phyloP scores from a whole-genome alignment of 306 rosid species.

The Alnus rubra region DNA sequence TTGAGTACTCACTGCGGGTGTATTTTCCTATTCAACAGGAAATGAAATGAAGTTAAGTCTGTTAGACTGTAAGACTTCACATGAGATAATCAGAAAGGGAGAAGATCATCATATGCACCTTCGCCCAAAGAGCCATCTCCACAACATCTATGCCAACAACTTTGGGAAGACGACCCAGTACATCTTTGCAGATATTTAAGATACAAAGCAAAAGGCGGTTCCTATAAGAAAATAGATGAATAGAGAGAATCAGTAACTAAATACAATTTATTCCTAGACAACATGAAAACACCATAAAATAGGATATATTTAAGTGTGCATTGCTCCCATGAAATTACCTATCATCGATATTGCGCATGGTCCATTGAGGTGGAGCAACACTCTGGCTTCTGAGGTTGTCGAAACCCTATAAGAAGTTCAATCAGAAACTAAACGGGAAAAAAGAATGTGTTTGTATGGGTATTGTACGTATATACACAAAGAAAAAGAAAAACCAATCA shows the following conservation, averaged over 20 bases:
- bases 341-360: conserved; percentile 93
- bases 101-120: conserved; percentile 59
- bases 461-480: conserved; percentile 1
- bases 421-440: conserved; percentile 19
- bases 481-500: conserved; percentile 10
- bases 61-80: not conserved
- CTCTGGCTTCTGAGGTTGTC: conserved; percentile 87
- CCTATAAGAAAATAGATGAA: conserved; percentile 41
- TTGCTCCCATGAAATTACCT: conserved; percentile 53
- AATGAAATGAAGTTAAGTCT: not conserved
- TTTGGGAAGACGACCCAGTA: conserved; percentile 82
- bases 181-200: conserved; percentile 83
- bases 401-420: conserved; percentile 67
- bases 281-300: not conserved
- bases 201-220: conserved; percentile 78
- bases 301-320: conserved; percentile 12
- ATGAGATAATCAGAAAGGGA: conserved; percentile 21
- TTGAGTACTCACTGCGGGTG: conserved; percentile 56
- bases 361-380: conserved; percentile 97
- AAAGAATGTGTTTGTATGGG: not conserved
- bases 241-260: not conserved
- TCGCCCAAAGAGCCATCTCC: conserved; percentile 99
- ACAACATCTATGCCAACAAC: conserved; percentile 96
- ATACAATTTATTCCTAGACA: not conserved
- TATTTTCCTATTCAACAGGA: conserved; percentile 62